Evolutionary conservation across 768 basidiomycete genomes (phyloP), one percentile per base, ranked within the genome.

Genomic region (Macrolepiota dolichaula): DNA sequence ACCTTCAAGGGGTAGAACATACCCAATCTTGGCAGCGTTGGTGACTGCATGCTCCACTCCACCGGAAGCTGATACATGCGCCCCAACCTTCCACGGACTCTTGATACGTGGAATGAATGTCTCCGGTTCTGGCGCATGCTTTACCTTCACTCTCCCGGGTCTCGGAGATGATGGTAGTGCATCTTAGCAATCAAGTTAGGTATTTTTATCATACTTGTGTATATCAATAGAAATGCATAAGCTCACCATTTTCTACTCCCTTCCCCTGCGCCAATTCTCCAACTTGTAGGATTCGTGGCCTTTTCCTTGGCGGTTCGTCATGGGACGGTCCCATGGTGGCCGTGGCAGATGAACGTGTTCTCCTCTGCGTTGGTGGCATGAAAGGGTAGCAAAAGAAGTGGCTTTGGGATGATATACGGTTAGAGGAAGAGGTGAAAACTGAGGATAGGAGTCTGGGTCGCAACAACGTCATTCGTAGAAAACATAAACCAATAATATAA

Each of bases 11-110:
- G 57, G 60, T n/a, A 12, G 29, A 56, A 68, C 74, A 51, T 62
- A 90, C 89, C 91, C 85, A 44, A 92, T 85, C 19, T 77, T 74
- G 15, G 87, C 83, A 15, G 92, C 92, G 62, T 93, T 89, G 4
- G 81, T 58, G 17, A 92, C 72, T 0, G 89, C 73, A 58, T 91
- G 89, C 69, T 91, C 89, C 0, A 93, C 84, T 1, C 93, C 93
- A 2, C 91, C 92, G 0, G 86, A 84, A 9, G 89, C 81, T 13
- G 91, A 92, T 24, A 94, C 89, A 67, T 96, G 93, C 3, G 92
- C 91, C 1, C 93, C 93, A 12, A 94, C 77, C 68, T 89, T 88
- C 87, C 87, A 90, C 0, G 68, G 66, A 47, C 76, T 81, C 0
- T 69, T 63, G 3, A 67, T 61, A 22, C 78, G 72, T n/a, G 68